Conservation (phyloP, 129 eudicot species). For the Smallanthus sonchifolius region DNA sequence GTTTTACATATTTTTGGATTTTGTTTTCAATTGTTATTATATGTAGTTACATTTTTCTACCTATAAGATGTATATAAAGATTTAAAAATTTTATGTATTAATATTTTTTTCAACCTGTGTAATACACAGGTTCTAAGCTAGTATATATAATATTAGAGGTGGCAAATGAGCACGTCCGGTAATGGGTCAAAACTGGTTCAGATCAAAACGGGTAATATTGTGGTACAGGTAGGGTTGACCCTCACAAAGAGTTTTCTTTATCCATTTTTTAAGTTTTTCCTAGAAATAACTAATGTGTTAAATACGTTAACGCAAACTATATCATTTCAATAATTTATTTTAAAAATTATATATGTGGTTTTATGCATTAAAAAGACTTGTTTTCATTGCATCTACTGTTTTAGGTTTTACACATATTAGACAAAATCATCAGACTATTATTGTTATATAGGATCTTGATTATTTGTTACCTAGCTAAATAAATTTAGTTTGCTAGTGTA, state of each 20-base stretch:
- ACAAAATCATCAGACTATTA: background rate
- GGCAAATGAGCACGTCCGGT: background rate
- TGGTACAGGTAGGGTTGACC: background rate
- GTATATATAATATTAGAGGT: background rate
- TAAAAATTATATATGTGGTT: background rate
- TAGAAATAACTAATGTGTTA: background rate
- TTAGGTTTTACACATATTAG: background rate
- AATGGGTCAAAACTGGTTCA: background rate
- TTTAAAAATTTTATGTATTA: no score
- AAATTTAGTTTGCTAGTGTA: background rate
- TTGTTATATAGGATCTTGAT: background rate
- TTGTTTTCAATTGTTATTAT: no score
- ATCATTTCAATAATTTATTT: background rate
- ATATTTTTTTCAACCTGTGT: no score
- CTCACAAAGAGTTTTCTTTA: background rate
- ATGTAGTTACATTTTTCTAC: no score
- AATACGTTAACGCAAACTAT: background rate
- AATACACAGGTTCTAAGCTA: no score
- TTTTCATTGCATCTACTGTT: background rate
- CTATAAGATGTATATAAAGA: no score
- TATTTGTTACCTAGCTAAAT: background rate
- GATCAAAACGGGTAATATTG: background rate
- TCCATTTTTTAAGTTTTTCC: background rate
- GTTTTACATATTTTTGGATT: no score
- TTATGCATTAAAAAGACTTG: background rate